Percentiles rank a stretch among this genome's conserved stretches.
phyloP scores from a whole-genome alignment of 306 rosid species.

The Ceratonia siliqua region DNA sequence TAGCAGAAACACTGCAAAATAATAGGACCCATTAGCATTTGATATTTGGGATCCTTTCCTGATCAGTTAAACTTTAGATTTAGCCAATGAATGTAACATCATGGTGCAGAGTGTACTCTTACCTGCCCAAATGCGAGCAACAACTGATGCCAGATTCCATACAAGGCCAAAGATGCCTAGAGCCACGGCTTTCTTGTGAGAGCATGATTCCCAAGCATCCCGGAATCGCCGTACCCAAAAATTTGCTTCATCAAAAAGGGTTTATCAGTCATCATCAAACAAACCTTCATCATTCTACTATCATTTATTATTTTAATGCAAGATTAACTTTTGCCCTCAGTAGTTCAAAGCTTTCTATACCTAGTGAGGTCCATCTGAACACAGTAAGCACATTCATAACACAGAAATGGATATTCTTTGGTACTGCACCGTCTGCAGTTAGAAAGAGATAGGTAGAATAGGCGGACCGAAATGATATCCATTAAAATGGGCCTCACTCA shows the following conservation, averaged over 20 bases:
- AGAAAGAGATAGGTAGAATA: too few relatives aligned
- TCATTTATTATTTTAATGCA: background rate
- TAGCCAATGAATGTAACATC: background rate
- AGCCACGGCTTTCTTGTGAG: constrained; percentile 63
- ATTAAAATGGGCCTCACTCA: too few relatives aligned
- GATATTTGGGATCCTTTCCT: too few relatives aligned
- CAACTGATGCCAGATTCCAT: constrained; percentile 69
- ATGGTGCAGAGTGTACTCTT: constrained; percentile 1
- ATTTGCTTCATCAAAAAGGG: constrained; percentile 39
- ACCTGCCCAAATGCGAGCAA: constrained; percentile 88
- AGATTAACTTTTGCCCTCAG: background rate
- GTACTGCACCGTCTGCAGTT: too few relatives aligned
- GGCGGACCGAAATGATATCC: too few relatives aligned
- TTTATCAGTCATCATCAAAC: background rate
- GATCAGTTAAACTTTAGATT: too few relatives aligned
- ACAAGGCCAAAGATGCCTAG: constrained; percentile 50
- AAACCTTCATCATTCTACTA: background rate
- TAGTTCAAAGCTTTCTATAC: background rate
- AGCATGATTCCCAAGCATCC: constrained; percentile 75
- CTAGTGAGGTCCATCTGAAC: background rate
- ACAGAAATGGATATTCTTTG: too few relatives aligned
- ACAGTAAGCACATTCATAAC: too few relatives aligned
- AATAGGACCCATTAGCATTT: background rate
- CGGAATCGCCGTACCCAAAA: constrained; percentile 61
- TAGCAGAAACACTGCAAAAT: constrained; percentile 68